Percentiles rank a stretch among this genome's conserved stretches.
These are phyloP conservation scores for Paramecium octaurelia DNA, from an alignment of 73 alveolate species.

Conservation along the genomic window DNA sequence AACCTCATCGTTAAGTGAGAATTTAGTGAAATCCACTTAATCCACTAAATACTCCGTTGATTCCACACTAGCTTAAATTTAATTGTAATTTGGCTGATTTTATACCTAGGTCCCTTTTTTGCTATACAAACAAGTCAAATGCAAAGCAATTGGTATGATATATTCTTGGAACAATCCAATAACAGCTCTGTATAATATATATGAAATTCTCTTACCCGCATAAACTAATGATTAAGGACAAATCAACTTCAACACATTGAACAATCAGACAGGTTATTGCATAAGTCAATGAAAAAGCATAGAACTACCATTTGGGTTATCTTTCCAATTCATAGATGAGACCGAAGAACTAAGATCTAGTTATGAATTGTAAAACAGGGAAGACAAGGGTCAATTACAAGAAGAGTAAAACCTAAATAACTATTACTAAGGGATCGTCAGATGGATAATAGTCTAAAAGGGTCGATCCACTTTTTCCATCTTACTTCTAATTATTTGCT, in stretches of 20 bases:
- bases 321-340: background rate
- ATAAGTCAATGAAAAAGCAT: background rate
- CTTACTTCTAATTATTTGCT: background rate
- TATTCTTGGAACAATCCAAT: conserved; percentile 6
- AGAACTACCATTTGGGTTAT: background rate
- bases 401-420: background rate
- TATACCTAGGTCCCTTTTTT: background rate
- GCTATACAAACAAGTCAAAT: background rate
- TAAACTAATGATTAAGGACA: background rate
- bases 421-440: background rate
- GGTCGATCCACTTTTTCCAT: background rate
- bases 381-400: background rate
- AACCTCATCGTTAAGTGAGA: background rate
- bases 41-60: background rate
- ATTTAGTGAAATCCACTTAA: background rate
- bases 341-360: background rate
- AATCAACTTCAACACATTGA: background rate
- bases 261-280: background rate
- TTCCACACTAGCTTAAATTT: background rate
- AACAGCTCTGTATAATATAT: background rate
- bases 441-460: background rate
- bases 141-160: background rate
- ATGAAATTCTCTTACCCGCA: background rate
- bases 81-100: background rate
- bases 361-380: background rate